Conservation (phyloP, 2,329 filamentous ascomycete genomes). For the Gremmenia infestans region DNA sequence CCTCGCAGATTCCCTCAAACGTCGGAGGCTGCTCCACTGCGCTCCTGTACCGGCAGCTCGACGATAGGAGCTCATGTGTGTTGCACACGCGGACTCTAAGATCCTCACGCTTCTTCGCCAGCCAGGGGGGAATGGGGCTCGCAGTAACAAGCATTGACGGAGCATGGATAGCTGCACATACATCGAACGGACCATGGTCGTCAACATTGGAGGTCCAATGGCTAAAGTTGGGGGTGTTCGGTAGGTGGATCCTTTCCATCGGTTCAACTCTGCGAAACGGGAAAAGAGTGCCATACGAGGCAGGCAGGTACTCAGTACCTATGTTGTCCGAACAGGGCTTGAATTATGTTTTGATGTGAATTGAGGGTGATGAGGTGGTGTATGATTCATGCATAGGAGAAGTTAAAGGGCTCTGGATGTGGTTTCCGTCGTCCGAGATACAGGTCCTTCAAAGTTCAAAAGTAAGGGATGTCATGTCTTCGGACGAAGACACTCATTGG, state of each 20-base stretch:
- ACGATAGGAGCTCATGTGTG: constrained; percentile 31
- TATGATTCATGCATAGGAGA: constrained; percentile 39
- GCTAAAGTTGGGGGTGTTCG: constrained; percentile 31
- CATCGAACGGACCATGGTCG: constrained; percentile 42
- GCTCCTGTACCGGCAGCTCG: constrained; percentile 28
- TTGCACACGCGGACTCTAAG: constrained; percentile 40
- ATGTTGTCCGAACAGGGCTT: constrained; percentile 45
- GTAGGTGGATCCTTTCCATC: constrained; percentile 42
- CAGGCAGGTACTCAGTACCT: constrained; percentile 36
- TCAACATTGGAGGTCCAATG: constrained; percentile 43
- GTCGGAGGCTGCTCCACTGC: constrained; percentile 41
- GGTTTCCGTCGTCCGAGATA: background rate
- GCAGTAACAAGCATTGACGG: constrained; percentile 43
- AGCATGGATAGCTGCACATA: constrained; percentile 43
- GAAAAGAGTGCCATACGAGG: background rate
- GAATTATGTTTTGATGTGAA: constrained; percentile 35
- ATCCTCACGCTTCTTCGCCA: constrained; percentile 45
- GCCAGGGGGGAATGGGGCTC: constrained; percentile 39
- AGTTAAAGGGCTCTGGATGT: constrained; percentile 40
- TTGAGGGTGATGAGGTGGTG: constrained; percentile 29
- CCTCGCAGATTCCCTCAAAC: constrained; percentile 38
- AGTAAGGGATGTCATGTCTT: background rate
- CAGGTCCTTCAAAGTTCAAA: background rate
- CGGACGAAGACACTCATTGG: background rate
- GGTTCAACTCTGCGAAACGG: constrained; percentile 33